Conservation (phyloP, 495 filamentous ascomycete genomes). For the Tuber microsphaerosporum region DNA sequence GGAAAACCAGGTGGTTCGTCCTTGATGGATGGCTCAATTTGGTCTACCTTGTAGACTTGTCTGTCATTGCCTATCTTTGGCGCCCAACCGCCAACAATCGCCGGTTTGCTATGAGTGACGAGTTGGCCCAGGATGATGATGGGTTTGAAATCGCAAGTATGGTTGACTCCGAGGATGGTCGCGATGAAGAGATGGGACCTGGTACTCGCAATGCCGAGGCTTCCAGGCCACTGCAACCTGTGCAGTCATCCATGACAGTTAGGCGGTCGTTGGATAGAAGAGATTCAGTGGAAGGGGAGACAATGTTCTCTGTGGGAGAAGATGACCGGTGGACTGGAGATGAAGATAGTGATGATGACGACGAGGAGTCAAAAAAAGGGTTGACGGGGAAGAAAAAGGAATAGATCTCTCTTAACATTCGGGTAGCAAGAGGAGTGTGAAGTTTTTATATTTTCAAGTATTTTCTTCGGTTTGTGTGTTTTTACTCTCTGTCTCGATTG, state of each 20-base stretch:
- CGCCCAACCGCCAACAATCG: constrained; percentile 93
- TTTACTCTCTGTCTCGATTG: not conserved
- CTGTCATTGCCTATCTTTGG: constrained; percentile 94
- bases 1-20: constrained; percentile 95
- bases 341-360: constrained; percentile 26
- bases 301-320: constrained; percentile 41
- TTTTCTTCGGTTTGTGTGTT: not conserved
- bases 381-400: constrained; percentile 35
- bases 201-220: constrained; percentile 7
- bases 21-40: constrained; percentile 96
- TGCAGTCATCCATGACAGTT: constrained; percentile 4
- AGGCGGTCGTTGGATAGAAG: constrained; percentile 36
- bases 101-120: constrained; percentile 97
- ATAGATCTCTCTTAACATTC: constrained; percentile 8
- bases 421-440: not conserved
- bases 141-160: constrained; percentile 95
- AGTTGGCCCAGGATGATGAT: constrained; percentile 97
- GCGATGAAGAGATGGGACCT: constrained; percentile 44
- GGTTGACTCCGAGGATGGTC: constrained; percentile 63
- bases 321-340: constrained; percentile 41
- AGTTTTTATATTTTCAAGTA: not conserved
- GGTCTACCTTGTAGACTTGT: constrained; percentile 87
- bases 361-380: constrained; percentile 30
- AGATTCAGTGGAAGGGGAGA: constrained; percentile 33
- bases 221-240: constrained; percentile 22